Percentiles rank a stretch among this genome's conserved stretches.
Conservation (phyloP, 1,284 basidiomycete species). For the Ustilago tritici region DNA sequence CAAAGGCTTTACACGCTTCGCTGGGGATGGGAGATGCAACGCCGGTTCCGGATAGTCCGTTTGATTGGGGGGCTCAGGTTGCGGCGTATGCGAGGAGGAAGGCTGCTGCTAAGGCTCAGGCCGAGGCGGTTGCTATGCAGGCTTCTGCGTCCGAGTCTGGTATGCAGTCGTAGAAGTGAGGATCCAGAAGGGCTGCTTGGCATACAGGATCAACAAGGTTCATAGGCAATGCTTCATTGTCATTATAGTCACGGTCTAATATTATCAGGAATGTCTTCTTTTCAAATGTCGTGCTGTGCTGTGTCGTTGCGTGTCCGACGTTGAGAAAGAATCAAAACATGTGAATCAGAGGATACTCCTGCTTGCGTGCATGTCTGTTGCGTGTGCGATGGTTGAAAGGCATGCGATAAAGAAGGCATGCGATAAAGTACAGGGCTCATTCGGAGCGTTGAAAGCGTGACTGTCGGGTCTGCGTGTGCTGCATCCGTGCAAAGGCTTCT, state of each 20-base stretch:
- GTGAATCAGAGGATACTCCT: too few species aligned
- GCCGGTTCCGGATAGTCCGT: slow-evolving; percentile 32
- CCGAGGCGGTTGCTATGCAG: slow-evolving; percentile 25
- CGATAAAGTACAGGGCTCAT: slow-evolving; percentile 12
- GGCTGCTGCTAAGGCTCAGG: slow-evolving; percentile 33
- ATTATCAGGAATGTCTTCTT: background rate
- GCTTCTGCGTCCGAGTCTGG: slow-evolving; percentile 19
- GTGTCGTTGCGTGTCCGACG: background rate
- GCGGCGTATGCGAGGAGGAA: slow-evolving; percentile 43
- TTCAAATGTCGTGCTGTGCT: background rate
- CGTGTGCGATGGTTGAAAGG: background rate
- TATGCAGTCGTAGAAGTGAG: slow-evolving; percentile 5
- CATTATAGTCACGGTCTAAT: slow-evolving; percentile 19
- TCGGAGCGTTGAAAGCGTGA: background rate
- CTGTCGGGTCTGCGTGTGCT: too few species aligned
- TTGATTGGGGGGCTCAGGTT: slow-evolving; percentile 46
- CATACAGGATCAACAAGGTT: background rate
- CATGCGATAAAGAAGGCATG: background rate
- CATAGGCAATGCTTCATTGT: background rate
- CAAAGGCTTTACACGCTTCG: slow-evolving; percentile 25
- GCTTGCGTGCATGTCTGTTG: background rate
- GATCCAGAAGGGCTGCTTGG: background rate
- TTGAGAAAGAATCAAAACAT: background rate
- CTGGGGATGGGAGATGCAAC: slow-evolving; percentile 12
- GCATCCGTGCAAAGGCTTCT: background rate